These are phyloP conservation scores for Carex sylvatica DNA, from an alignment of 202 grass and related monocot genomes.

Conservation along the genomic window DNA sequence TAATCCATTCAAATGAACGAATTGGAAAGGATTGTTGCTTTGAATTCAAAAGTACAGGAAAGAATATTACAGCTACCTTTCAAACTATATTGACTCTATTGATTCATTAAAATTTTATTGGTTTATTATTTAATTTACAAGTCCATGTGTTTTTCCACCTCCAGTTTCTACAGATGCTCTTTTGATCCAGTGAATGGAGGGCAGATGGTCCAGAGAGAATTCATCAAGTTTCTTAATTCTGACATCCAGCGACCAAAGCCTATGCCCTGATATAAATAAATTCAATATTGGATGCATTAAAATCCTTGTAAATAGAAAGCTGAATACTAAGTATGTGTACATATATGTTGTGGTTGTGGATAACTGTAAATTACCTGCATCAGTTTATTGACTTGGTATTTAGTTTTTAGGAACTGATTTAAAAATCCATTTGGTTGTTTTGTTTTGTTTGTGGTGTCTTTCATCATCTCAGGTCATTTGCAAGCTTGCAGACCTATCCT, in stretches of 20 bases:
- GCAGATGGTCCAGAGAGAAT: conserved; percentile 49
- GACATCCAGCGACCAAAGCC: conserved; percentile 13
- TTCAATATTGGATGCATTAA: conserved; percentile 1
- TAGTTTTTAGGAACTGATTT: neutral
- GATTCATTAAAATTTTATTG: conserved; percentile 10
- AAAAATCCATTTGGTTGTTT: neutral
- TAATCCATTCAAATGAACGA: conserved; percentile 1
- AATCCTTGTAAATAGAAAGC: conserved; percentile 18
- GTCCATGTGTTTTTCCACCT: neutral
- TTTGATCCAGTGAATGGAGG: conserved; percentile 68
- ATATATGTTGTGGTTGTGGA: conserved; percentile 6
- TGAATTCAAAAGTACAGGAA: neutral
- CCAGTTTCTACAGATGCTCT: conserved; percentile 64
- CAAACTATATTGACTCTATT: conserved; percentile 18
- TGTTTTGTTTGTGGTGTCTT: neutral
- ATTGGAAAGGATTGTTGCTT: neutral
- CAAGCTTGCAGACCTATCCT: neutral
- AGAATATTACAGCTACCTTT: neutral
- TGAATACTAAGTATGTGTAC: conserved; percentile 4
- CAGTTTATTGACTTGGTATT: conserved; percentile 7
- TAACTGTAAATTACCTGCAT: conserved; percentile 20
- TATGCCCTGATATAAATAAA: neutral
- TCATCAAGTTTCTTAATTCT: conserved; percentile 44
- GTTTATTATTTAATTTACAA: conserved; percentile 17
- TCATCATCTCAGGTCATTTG: neutral